Base-by-base conservation (phyloP, 83 land plant genomes). In the Diphasiastrum complanatum region DNA sequence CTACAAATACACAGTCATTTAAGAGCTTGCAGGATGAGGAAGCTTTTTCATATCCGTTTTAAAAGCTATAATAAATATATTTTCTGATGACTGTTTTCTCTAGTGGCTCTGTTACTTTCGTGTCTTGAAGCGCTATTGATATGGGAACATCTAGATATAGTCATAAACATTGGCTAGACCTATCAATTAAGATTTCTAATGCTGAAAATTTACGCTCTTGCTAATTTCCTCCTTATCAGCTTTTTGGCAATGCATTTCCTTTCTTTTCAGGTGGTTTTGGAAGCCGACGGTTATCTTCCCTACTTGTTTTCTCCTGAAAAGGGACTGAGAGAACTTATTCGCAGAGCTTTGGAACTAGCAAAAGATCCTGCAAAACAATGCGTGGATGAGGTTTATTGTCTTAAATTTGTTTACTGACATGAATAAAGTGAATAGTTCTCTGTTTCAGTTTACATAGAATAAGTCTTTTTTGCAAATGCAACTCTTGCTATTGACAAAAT, bases 231-330 rank as follows among this genome's bases (percentile, higher is more conserved):
- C 12, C 20, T 8, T 2, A 37, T 5, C 2, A 3, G 35, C 50
- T 33, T 40, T 8, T n/a, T n/a, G n/a, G n/a, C 0, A 14, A 26
- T 55, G 38, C 31, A 11, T 11, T 10, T 55, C n/a, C 11, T 35
- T 18, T 60, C 23, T 61, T 36, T 33, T 18, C 64, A 91, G 99
- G 67, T 95, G 59, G 96, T 89, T 45, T 67, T 95, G 51, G 99
- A 95, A 81, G 99, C 99, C 20, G 99, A 95, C 82, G 99, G 99
- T 43, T 95, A 95, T 72, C 99, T 89, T 37, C 99, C 99, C 10
- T 95, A 95, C 66, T 81, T 95, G 23, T 80, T 95, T 45, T 95
- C 99, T 37, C 99, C 99, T 27, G 99, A 95, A 59, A 95, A 95
- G 60, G 99, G 99, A 47, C 74, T 95, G 34, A 76, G 97, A 58